phyloP scores from a whole-genome alignment of 192 early-diverging fungal species.

The Polychytrium aggregatum region DNA sequence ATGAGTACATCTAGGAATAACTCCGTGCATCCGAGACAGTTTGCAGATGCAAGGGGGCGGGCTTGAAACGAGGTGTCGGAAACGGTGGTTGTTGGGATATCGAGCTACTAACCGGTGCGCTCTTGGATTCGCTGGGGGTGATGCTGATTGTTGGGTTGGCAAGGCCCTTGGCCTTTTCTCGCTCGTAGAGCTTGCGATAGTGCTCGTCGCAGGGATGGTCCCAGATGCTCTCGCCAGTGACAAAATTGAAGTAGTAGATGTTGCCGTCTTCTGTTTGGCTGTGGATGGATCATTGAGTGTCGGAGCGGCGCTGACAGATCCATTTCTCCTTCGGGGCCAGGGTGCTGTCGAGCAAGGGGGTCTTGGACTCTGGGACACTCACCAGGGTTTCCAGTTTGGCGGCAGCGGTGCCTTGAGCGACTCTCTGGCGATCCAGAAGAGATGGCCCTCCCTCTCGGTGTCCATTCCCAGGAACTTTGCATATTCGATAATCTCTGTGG shows the following conservation, averaged over 20 bases:
- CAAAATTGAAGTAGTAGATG: conserved; percentile 53
- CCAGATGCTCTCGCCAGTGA: conserved; percentile 51
- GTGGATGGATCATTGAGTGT: no score
- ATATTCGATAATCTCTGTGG: conserved; percentile 46
- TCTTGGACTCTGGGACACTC: no score
- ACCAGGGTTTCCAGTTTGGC: conserved; percentile 55
- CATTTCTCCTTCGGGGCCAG: not conserved
- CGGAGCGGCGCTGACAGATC: no score
- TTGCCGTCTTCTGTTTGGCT: conserved; percentile 56
- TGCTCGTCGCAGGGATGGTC: conserved; percentile 59
- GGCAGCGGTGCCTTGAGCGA: conserved; percentile 51
- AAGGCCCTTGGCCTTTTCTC: conserved; percentile 38
- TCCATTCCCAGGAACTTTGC: conserved; percentile 54
- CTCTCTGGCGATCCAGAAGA: conserved; percentile 53
- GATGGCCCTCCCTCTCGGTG: conserved; percentile 32
- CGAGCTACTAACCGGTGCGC: no score
- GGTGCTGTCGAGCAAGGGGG: not conserved
- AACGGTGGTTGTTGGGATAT: no score
- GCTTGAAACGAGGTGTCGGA: no score
- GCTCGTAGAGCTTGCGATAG: conserved; percentile 42
- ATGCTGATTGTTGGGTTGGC: no score
- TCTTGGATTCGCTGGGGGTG: no score
- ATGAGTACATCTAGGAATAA: no score
- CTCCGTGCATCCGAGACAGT: no score
- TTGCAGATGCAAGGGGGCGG: no score